These are phyloP conservation scores for Penicillium polonicum DNA, from an alignment of 2,329 filamentous ascomycete species.

Conservation along the genomic window DNA sequence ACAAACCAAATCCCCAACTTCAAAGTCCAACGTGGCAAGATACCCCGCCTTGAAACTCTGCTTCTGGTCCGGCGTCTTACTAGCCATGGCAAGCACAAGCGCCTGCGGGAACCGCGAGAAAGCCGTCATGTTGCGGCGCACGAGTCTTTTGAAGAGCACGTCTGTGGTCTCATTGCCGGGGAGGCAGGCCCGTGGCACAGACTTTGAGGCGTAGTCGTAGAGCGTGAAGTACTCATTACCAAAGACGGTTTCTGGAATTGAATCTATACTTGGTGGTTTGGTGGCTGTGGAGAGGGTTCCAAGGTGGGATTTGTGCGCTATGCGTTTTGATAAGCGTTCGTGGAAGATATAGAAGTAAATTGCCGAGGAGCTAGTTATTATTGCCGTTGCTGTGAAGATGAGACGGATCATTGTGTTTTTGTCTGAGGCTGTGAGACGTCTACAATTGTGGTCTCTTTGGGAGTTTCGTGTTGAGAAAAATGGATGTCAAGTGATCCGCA, in stretches of 20 bases:
- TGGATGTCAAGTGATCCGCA: conserved; percentile 11
- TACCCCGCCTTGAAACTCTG: conserved; percentile 28
- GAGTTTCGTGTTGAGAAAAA: background rate
- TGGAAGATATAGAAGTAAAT: conserved; percentile 28
- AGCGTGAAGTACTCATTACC: conserved; percentile 21
- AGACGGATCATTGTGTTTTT: conserved; percentile 15
- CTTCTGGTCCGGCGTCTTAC: conserved; percentile 13
- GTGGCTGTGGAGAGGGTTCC: conserved; percentile 18
- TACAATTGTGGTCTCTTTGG: background rate
- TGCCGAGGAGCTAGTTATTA: conserved; percentile 20
- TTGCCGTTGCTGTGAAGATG: conserved; percentile 14
- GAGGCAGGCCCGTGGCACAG: conserved; percentile 22
- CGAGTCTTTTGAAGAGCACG: conserved; percentile 28
- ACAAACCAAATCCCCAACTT: conserved; percentile 33
- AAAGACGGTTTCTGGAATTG: conserved; percentile 24
- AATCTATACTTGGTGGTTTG: conserved; percentile 19
- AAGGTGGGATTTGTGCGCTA: conserved; percentile 21
- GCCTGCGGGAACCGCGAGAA: conserved; percentile 38
- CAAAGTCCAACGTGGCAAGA: conserved; percentile 30
- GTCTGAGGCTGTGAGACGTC: background rate
- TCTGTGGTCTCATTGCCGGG: conserved; percentile 16
- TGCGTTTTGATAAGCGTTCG: conserved; percentile 22
- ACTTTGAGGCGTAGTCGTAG: conserved; percentile 25
- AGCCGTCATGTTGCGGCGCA: conserved; percentile 35
- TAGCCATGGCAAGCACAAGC: conserved; percentile 26